Conservation (phyloP, 306 rosid genomes). For the Prunus persica region Prunus_persica_NCBIv2 NC_034009.1:28343501-28344000, state of each 20-base stretch:
- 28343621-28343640: conserved; percentile 91
- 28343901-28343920: conserved; percentile 85
- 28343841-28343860: conserved; percentile 97
- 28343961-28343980: conserved; percentile 77
- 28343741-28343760: conserved; percentile 88
- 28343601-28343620: conserved; percentile 62
- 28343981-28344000: conserved; percentile 83
- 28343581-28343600: background rate
- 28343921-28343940: conserved; percentile 94
- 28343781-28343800: conserved; percentile 52
- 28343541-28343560: background rate
- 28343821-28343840: conserved; percentile 78
- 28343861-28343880: conserved; percentile 89
- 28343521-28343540: conserved; percentile 8
- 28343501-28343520: background rate
- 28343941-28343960: conserved; percentile 79
- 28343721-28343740: conserved; percentile 71
- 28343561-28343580: background rate
- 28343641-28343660: conserved; percentile 94
- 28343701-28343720: conserved; percentile 43
- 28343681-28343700: conserved; percentile 54
- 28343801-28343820: conserved; percentile 64
- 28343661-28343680: conserved; percentile 79
- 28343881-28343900: conserved; percentile 88
- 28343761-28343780: conserved; percentile 50